Conservation (phyloP, 192 early-diverging fungal species). For the Bifiguratus adelaidae region DNA sequence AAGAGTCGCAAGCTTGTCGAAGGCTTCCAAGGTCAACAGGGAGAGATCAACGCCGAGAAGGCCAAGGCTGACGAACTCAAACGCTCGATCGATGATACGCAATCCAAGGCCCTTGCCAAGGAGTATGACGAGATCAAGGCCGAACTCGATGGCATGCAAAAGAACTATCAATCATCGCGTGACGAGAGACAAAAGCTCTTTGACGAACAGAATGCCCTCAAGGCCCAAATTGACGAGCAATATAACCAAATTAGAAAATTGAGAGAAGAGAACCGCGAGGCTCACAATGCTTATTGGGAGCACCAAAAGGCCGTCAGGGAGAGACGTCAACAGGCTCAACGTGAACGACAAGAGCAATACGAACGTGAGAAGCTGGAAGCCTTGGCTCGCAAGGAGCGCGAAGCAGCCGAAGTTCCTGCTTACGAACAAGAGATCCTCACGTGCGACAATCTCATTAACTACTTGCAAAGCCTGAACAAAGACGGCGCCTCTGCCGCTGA, state of each 20-base stretch:
- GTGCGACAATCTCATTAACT: constrained; percentile 72
- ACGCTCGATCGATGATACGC: constrained; percentile 50
- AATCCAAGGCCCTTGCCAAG: constrained; percentile 50
- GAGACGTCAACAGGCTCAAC: constrained; percentile 54
- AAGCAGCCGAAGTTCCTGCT: constrained; percentile 80
- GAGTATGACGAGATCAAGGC: constrained; percentile 62
- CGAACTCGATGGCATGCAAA: constrained; percentile 56
- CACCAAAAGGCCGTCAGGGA: constrained; percentile 59
- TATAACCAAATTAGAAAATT: constrained; percentile 55
- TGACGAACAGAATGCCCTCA: constrained; percentile 58
- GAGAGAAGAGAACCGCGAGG: constrained; percentile 58
- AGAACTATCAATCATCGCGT: constrained; percentile 45
- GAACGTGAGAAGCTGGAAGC: constrained; percentile 56
- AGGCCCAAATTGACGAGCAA: constrained; percentile 58
- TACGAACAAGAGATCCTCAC: constrained; percentile 76
- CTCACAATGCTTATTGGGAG: constrained; percentile 65
- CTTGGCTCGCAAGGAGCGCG: constrained; percentile 65
- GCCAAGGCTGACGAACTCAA: constrained; percentile 53
- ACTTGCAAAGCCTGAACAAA: constrained; percentile 42
- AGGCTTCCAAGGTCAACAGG: constrained; percentile 40
- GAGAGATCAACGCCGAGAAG: constrained; percentile 42
- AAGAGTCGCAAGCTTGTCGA: constrained; percentile 63
- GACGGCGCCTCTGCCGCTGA: constrained; percentile 28
- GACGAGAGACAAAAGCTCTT: constrained; percentile 57
- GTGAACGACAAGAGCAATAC: constrained; percentile 53